phyloP scores from a whole-genome alignment of 108 stramenopile species.

The Fragilaria crotonensis region DNA sequence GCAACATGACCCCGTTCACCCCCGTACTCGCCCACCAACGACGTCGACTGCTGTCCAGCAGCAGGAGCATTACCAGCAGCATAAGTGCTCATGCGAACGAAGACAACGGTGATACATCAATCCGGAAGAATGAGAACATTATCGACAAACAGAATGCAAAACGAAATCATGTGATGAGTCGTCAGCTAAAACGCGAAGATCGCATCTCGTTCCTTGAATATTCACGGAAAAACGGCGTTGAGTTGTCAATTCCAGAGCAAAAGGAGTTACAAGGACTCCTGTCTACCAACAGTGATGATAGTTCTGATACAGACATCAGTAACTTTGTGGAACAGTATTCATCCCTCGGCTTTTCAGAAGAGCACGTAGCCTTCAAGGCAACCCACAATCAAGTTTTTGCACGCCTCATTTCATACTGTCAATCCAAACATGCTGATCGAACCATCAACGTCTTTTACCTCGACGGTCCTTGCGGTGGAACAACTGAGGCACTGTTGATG shows the following conservation, averaged over 20 bases:
- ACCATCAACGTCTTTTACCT: slow-evolving; percentile 32
- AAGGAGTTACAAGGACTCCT: too few relatives aligned
- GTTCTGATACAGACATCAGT: too few relatives aligned
- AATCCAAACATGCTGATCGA: slow-evolving; percentile 6
- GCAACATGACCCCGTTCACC: too few relatives aligned
- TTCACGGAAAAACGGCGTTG: background rate
- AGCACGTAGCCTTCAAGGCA: slow-evolving; percentile 33
- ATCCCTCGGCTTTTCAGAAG: slow-evolving; percentile 15
- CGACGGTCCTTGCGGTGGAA: slow-evolving; percentile 39
- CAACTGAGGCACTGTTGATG: slow-evolving; percentile 17
- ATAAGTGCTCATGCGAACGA: too few relatives aligned
- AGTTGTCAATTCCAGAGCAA: too few relatives aligned
- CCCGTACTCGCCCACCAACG: too few relatives aligned
- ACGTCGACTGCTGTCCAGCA: too few relatives aligned
- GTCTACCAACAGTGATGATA: too few relatives aligned
- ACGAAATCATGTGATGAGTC: background rate
- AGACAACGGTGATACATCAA: too few relatives aligned
- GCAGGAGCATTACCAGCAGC: too few relatives aligned
- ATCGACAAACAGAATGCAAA: background rate
- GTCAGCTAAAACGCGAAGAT: background rate
- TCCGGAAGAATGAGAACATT: too few relatives aligned
- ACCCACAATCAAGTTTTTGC: slow-evolving; percentile 41
- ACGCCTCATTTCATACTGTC: slow-evolving; percentile 21
- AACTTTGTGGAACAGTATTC: slow-evolving; percentile 44
- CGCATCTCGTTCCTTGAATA: background rate